Evolutionary conservation across 495 filamentous ascomycete species (phyloP), one percentile per base, ranked within the genome.

Genomic region (Talaromyces liani): DNA sequence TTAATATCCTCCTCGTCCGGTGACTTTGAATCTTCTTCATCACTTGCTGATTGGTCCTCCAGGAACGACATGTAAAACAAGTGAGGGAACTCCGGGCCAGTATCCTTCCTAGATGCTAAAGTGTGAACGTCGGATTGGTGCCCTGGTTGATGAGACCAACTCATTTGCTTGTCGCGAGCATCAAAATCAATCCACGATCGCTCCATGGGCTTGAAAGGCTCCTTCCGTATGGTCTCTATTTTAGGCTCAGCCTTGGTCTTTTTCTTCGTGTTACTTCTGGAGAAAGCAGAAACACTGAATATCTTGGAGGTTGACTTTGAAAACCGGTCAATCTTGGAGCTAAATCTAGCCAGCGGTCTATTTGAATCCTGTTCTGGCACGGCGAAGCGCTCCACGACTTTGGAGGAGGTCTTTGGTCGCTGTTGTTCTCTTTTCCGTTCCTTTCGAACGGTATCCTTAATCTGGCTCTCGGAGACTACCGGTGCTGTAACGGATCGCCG

Each of bases 1-100:
- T 59, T 27, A 24, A 65, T 63, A 24, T 63, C 57, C 1, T 73
- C 69, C n/a, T 73, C 70, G 29, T 71, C 64, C n/a, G 71, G 53
- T 56, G 53, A 56, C 24, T 56, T 56, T 20, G 16, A 20, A 16
- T 56, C 53, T 56, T 62, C 60, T 31, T 53, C 60, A 20, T 62
- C 60, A 34, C 60, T 62, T 49, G 27, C 4, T 20, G 60, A 29
- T 7, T 62, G 24, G n/a, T 53, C 60, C 24, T 61, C 59, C 12
- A 49, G 41, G 29, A 62, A n/a, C 8, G 60, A 33, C 41, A 53
- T 29, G 39, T 59, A 59, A 6, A 49, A 24, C 33, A 60, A 18
- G 41, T 64, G 63, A 27, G 63, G 57, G n/a, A 64, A 36, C 25
- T 58, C 55, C 3, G 63, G 63, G 7, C 39, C 33, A 22, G 39